A percentile compares a stretch with the other conserved stretches of the same genome.
Conservation (phyloP, 202 grass and related monocot species). For the Setaria italica region DNA sequence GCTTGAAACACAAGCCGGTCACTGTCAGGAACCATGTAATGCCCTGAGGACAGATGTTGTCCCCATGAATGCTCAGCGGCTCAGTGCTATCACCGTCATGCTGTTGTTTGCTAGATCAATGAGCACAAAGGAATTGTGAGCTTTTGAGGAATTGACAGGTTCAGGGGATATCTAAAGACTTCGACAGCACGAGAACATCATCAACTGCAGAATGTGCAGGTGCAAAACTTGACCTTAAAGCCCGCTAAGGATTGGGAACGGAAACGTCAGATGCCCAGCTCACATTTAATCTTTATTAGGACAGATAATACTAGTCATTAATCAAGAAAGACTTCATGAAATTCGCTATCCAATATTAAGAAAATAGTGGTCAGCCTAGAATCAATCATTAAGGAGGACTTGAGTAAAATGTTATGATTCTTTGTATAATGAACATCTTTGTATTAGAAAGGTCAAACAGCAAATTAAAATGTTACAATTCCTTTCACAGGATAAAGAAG, state of each 20-base stretch:
- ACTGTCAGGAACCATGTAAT: not conserved
- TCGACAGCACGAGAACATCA: not conserved
- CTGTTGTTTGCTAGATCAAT: not conserved
- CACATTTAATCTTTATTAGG: not conserved
- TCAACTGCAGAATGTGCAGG: not conserved
- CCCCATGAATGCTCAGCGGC: slow-evolving; percentile 29
- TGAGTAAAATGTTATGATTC: not conserved
- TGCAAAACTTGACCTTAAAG: not conserved
- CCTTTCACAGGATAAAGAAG: not conserved
- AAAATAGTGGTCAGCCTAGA: not conserved
- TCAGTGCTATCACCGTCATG: slow-evolving; percentile 18
- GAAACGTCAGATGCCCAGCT: not conserved
- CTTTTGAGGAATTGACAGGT: not conserved
- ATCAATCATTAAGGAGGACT: not conserved
- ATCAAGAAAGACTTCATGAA: not conserved
- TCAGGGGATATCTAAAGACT: not conserved
- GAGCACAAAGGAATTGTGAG: not conserved
- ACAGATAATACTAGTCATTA: not conserved
- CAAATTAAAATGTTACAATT: not conserved
- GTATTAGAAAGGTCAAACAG: not conserved
- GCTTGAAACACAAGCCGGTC: slow-evolving; percentile 27
- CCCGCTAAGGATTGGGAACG: not conserved
- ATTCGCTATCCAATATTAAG: not conserved
- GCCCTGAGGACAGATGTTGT: not conserved
- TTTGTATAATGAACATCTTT: not conserved